Percentiles rank a stretch among this genome's conserved stretches.
These are phyloP conservation scores for Comarum palustre DNA, from an alignment of 306 rosid species.

Conservation along the genomic window DNA sequence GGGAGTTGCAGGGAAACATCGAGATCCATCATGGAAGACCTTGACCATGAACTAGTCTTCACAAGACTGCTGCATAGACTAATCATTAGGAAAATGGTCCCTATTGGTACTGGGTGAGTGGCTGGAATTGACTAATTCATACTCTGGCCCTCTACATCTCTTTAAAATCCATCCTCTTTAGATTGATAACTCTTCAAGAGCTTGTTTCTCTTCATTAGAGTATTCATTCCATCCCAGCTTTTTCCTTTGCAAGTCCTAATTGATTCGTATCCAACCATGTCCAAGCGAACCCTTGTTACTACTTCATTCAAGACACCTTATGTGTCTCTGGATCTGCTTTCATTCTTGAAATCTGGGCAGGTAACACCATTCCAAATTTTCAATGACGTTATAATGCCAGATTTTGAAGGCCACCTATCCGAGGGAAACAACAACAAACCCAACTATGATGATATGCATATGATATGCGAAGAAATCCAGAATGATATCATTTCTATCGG, in stretches of 20 bases:
- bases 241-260: too few relatives aligned
- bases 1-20: too few relatives aligned
- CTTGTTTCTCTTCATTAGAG: neutral
- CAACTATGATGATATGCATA: neutral
- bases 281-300: neutral
- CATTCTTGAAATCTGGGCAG: conserved; percentile 19
- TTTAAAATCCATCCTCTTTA: neutral
- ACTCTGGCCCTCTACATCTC: too few relatives aligned
- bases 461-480: neutral
- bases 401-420: neutral
- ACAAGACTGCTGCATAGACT: too few relatives aligned
- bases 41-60: too few relatives aligned
- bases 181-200: neutral
- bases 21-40: too few relatives aligned
- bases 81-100: too few relatives aligned
- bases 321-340: conserved; percentile 27
- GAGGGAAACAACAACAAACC: neutral
- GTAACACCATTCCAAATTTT: conserved; percentile 20
- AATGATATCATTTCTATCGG: conserved; percentile 2
- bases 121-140: too few relatives aligned
- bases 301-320: conserved; percentile 20
- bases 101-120: too few relatives aligned
- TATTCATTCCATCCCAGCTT: too few relatives aligned
- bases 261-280: neutral
- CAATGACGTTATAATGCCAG: conserved; percentile 26